Base-by-base conservation (phyloP, 1,284 basidiomycete species). In the Ceratobasidium sp. region DNA sequence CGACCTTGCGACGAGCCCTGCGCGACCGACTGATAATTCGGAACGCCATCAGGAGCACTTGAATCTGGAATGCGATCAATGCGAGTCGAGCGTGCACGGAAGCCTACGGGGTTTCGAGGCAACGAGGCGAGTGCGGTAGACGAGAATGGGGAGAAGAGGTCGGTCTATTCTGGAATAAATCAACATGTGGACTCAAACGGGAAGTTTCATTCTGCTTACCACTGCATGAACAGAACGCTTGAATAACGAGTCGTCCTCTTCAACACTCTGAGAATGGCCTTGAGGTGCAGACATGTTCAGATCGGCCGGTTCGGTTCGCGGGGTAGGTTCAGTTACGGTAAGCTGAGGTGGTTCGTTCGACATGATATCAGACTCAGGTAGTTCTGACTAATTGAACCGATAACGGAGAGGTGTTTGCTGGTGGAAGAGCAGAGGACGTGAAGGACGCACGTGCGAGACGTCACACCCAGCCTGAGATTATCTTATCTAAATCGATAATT, bases 121-220 rank as follows among this genome's bases (percentile, higher is more conserved):
- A 94, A 86, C 1, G 87, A 84, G 0, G 88, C 87, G 43, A 93
- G 84, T 0, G 91, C 91, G 0, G 86, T 82, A 1, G 88, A 82
- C 1, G 91, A 92, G 81, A 93, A 93, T 0, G 92, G 92, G 0
- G 86, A 86, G 52, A 91, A 80, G 30, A 88, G 70, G 55, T 88
- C 87, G 38, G 84, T 78, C 82, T 91, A 85, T 0, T 85, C 85
- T 66, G 88, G 84, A 87, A 87, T 88, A 38, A 88, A 89, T 46
- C 84, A 71, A 47, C 69, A 58, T 38, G 4, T 38, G 11, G 6
- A 38, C 4, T 38, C 35, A 11, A 38, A 38, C 11, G 11, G 35
- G 16, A n/a, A 28, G 6, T 1, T 16, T 26, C 16, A 4, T 8
- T 35, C 21, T 38, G 59, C 69, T 23, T 23, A 71, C 69, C 46